Conservation (phyloP, 306 rosid genomes). For the Sphenostylis stenocarpa region DNA sequence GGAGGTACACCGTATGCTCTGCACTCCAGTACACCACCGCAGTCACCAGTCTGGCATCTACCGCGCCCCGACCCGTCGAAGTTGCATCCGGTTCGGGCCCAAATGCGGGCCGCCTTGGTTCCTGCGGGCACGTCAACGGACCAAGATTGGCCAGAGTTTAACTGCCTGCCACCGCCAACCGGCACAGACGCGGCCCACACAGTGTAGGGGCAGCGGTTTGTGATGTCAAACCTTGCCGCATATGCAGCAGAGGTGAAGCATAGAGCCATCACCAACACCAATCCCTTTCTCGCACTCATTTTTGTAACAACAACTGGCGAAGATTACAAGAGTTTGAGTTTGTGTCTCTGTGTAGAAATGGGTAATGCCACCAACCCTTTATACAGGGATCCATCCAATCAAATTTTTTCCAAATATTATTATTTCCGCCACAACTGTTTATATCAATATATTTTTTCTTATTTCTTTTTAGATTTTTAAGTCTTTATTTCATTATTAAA, state of each 20-base stretch:
- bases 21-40: slow-evolving; percentile 44
- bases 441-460: no score
- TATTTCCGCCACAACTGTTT: no score
- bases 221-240: slow-evolving; percentile 42
- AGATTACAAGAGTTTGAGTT: background rate
- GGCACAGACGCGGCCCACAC: slow-evolving; percentile 59
- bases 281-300: background rate
- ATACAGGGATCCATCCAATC: no score
- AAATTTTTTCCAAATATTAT: no score
- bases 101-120: background rate
- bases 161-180: slow-evolving; percentile 42
- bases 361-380: background rate
- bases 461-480: no score
- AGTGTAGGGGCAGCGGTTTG: slow-evolving; percentile 46
- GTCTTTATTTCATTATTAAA: no score
- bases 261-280: background rate
- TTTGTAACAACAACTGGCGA: background rate
- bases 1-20: slow-evolving; percentile 43
- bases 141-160: slow-evolving; percentile 38
- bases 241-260: background rate
- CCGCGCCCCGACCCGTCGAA: slow-evolving; percentile 49
- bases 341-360: background rate
- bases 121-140: slow-evolving; percentile 27
- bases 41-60: slow-evolving; percentile 59
- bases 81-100: slow-evolving; percentile 66